phyloP scores from a whole-genome alignment of 179 eudicot genomes.

The Gypsophila paniculata region DNA sequence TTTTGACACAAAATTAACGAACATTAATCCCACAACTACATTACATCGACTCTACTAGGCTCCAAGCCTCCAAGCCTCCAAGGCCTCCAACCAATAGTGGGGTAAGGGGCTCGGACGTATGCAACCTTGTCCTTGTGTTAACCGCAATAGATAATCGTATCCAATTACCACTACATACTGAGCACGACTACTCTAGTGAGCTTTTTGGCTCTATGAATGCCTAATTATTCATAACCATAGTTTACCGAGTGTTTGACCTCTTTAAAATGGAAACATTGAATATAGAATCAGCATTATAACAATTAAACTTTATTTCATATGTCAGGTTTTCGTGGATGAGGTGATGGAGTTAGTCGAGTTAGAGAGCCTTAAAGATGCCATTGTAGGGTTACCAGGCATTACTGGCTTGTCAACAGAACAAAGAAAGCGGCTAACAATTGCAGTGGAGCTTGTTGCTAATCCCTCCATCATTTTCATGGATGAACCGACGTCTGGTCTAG shows the following conservation, averaged over 20 bases:
- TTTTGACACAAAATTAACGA: not conserved
- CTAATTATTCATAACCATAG: no score
- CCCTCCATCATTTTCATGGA: conserved; percentile 98
- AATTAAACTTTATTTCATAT: not conserved
- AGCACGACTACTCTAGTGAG: no score
- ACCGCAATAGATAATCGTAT: no score
- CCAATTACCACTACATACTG: no score
- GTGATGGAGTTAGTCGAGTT: conserved; percentile 84
- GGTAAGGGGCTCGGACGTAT: no score
- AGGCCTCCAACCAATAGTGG: no score
- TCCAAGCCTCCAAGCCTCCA: no score
- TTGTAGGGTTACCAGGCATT: conserved; percentile 81
- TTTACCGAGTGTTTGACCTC: no score
- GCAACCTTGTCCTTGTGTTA: no score
- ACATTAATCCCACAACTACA: no score
- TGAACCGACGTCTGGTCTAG: conserved; percentile 95
- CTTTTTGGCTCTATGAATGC: no score
- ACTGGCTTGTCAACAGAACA: conserved; percentile 93
- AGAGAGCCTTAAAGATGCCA: conserved; percentile 61
- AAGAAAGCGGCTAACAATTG: conserved; percentile 84
- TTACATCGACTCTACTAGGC: no score
- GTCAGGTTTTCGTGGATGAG: conserved; percentile 69
- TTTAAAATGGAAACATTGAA: not conserved
- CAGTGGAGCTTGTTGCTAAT: conserved; percentile 92
- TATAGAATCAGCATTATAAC: not conserved